These are phyloP conservation scores for Cucurbita ficifolia DNA, from an alignment of 306 rosid species.

Conservation along the genomic window DNA sequence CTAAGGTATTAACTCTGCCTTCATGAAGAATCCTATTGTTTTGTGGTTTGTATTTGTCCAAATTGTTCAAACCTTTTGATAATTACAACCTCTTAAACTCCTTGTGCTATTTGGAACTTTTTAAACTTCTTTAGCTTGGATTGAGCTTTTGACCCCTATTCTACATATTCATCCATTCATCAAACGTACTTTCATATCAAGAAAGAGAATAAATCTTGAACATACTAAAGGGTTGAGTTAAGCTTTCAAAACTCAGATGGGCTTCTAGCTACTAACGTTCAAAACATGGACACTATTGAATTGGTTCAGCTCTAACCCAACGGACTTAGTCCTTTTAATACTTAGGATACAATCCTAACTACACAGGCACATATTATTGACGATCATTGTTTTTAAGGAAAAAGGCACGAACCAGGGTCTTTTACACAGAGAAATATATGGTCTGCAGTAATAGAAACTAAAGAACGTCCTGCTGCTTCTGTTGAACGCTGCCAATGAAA, in stretches of 20 bases:
- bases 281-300: neutral
- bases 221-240: neutral
- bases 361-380: neutral
- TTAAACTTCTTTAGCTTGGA: neutral
- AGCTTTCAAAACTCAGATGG: neutral
- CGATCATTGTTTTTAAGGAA: neutral
- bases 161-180: neutral
- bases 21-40: neutral
- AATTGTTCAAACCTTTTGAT: neutral
- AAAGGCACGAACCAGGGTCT: constrained; percentile 58
- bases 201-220: neutral
- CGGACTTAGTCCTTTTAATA: neutral
- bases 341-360: neutral
- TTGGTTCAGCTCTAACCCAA: neutral
- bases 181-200: neutral
- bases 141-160: neutral
- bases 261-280: neutral
- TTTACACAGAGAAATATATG: constrained; percentile 84
- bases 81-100: neutral
- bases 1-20: neutral
- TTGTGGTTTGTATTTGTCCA: neutral
- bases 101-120: neutral
- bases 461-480: constrained; percentile 78
- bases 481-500: constrained; percentile 52
- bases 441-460: constrained; percentile 71